These are phyloP conservation scores for Neurospora sp. DNA, from an alignment of 495 filamentous ascomycete species.

Conservation along the genomic window DNA sequence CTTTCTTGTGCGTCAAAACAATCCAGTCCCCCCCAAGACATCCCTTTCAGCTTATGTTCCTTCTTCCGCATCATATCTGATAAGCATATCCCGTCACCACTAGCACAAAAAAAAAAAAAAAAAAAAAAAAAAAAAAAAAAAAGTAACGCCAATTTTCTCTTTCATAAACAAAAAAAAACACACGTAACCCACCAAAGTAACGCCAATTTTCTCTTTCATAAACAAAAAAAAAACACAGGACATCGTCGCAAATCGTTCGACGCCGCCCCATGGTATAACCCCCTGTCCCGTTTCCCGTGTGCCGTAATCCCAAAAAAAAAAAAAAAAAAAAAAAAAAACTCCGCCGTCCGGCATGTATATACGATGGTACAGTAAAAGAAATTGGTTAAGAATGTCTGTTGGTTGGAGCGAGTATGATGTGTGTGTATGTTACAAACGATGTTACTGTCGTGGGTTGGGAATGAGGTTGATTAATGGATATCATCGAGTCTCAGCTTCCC, in stretches of 20 bases:
- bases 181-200: background rate
- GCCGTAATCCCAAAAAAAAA: background rate
- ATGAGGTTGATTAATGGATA: too few relatives aligned
- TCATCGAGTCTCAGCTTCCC: slow-evolving; percentile 28
- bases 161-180: background rate
- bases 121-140: background rate
- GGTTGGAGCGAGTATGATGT: background rate
- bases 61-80: background rate
- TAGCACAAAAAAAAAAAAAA: background rate
- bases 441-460: background rate
- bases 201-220: background rate
- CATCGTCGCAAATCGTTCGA: background rate
- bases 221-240: background rate
- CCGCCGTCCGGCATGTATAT: background rate
- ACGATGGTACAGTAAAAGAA: background rate
- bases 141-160: background rate
- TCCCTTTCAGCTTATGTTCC: background rate
- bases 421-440: background rate
- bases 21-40: background rate
- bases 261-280: background rate
- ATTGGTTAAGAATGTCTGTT: background rate
- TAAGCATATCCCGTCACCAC: background rate
- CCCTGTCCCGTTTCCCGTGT: background rate
- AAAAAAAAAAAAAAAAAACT: too few relatives aligned
- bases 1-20: background rate